Conservation (phyloP, 805 yeast genomes). For the Candida silvicultrix region DNA sequence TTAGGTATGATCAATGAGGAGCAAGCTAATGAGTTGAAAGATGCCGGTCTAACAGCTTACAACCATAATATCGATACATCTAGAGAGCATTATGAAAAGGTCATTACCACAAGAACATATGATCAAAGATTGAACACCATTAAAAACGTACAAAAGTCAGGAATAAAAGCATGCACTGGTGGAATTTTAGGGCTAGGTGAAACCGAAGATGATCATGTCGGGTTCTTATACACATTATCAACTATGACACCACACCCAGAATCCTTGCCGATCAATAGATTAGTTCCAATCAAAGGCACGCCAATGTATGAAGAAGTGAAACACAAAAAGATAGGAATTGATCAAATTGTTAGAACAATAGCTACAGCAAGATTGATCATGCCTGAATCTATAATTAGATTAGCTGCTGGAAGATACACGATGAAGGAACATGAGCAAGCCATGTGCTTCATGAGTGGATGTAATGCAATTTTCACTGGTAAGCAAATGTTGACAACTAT, state of each 20-base stretch:
- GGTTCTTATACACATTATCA: slow-evolving; percentile 59
- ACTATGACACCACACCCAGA: slow-evolving; percentile 74
- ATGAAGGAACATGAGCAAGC: slow-evolving; percentile 76
- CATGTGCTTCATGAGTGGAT: slow-evolving; percentile 70
- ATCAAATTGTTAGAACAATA: slow-evolving; percentile 58
- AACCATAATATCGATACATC: slow-evolving; percentile 80
- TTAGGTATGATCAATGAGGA: slow-evolving; percentile 67
- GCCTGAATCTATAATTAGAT: slow-evolving; percentile 65
- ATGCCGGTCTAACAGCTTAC: slow-evolving; percentile 76
- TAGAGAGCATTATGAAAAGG: slow-evolving; percentile 67
- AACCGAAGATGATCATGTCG: slow-evolving; percentile 61
- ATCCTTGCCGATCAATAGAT: slow-evolving; percentile 71
- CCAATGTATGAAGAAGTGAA: slow-evolving; percentile 56
- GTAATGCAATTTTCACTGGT: slow-evolving; percentile 78
- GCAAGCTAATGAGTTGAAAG: slow-evolving; percentile 54
- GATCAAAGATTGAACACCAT: slow-evolving; percentile 70
- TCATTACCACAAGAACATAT: slow-evolving; percentile 61
- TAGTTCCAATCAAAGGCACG: slow-evolving; percentile 77
- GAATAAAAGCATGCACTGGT: slow-evolving; percentile 69
- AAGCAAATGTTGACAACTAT: slow-evolving; percentile 75
- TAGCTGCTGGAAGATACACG: slow-evolving; percentile 78
- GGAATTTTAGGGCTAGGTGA: slow-evolving; percentile 80
- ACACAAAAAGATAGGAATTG: slow-evolving; percentile 45
- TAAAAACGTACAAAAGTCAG: slow-evolving; percentile 53
- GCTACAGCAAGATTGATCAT: slow-evolving; percentile 72